Base-by-base conservation (phyloP, 2,329 filamentous ascomycete genomes). In the Penicillium sclerotiorum region DNA sequence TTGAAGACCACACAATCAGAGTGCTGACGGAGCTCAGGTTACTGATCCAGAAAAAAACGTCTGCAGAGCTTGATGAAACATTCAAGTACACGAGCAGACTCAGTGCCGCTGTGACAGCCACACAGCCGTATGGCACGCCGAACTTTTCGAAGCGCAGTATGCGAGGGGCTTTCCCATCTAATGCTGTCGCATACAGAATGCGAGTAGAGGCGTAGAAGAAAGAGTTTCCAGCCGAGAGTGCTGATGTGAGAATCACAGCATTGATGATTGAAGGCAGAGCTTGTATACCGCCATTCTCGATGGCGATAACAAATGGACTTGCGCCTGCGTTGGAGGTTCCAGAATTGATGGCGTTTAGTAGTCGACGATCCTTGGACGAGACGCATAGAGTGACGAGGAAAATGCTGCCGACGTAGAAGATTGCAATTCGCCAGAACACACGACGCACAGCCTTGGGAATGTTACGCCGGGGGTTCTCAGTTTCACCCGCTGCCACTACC, bases 31-130 rank as follows among this genome's bases (percentile, higher is more conserved):
- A 63, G 49, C 62, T 59, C 8, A 68, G 53, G 41, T 65, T 61
- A 8, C 66, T 62, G 3, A 71, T 59, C 68, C 67, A 70, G 40
- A 56, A 60, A 66, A 90, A 75, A 1, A 90, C 88, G 11, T 82
- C 81, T 8, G 86, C 80, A 0, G 83, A 80, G 49, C 77, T 77
- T 47, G 80, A 75, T 11, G 80, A 83, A 9, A 91, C 76, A 66
- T 90, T 85, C n/a, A 90, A 73, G 69, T 89, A 92, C 1, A 84
- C 81, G 2, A 93, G 74, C 11, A 88, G 73, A 2, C 85, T 81
- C 57, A 92, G 84, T 3, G 80, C 68, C 40, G 89, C 77, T 1
- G 87, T 84, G 17, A 84, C 69, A 1, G 69, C 50, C 28, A 91
- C 86, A 59, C 84, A 87, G 66, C 84, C 87, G 57, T 89, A 79